phyloP scores from a whole-genome alignment of 495 filamentous ascomycete species.

The Xylaria venustula region DNA sequence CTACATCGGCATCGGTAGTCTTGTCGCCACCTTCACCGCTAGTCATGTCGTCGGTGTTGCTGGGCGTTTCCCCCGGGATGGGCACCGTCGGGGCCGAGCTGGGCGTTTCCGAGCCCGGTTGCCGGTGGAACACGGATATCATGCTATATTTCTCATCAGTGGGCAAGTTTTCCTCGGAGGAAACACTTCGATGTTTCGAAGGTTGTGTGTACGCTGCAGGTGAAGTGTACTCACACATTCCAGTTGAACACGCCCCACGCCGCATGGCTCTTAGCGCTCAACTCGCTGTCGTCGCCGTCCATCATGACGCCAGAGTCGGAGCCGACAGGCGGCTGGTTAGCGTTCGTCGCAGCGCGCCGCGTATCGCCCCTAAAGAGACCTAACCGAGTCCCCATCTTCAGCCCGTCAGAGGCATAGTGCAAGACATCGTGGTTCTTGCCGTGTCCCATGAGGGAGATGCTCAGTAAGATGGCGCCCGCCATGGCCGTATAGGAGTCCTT shows the following conservation, averaged over 20 bases:
- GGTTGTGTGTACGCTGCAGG: too few species aligned
- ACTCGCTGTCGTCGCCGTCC: conserved; percentile 8
- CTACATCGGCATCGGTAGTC: background rate
- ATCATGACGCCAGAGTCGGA: too few species aligned
- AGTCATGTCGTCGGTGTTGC: too few species aligned
- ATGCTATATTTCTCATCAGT: conserved; percentile 5
- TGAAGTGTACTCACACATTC: conserved; percentile 25
- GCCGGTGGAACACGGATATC: conserved; percentile 21
- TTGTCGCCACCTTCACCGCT: background rate
- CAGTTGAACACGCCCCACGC: conserved; percentile 30
- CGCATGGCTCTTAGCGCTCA: conserved; percentile 16
- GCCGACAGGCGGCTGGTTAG: background rate
- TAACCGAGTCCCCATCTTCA: conserved; percentile 18
- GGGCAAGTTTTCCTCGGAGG: too few species aligned
- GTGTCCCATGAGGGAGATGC: conserved; percentile 19
- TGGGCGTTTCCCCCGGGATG: conserved; percentile 15
- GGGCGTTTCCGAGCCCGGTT: conserved; percentile 19
- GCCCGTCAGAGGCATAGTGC: conserved; percentile 18
- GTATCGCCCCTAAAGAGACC: conserved; percentile 15
- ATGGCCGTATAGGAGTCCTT: conserved; percentile 18
- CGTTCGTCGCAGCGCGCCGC: background rate
- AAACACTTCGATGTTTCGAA: too few species aligned
- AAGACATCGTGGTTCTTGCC: conserved; percentile 20
- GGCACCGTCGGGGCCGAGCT: conserved; percentile 14
- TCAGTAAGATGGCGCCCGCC: conserved; percentile 20